phyloP scores from a whole-genome alignment of 805 yeast genomes.

The Candida sphagnicola region DNA sequence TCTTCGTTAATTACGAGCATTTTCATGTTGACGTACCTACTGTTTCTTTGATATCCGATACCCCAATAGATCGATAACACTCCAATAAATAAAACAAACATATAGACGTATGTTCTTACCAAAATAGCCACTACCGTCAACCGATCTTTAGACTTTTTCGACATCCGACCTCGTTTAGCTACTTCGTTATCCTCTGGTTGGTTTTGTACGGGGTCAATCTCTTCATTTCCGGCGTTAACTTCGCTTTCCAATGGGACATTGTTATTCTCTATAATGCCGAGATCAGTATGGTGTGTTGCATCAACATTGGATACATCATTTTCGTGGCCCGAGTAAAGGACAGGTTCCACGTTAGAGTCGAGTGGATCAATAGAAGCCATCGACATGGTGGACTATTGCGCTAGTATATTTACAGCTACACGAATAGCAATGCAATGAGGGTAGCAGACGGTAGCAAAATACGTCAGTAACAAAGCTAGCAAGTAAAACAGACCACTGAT shows the following conservation, averaged over 20 bases:
- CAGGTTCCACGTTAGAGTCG: neutral
- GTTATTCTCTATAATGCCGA: no score
- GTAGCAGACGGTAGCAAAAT: no score
- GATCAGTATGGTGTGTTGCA: no score
- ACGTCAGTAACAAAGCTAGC: no score
- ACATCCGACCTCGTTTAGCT: neutral
- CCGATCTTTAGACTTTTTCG: neutral
- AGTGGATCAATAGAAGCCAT: neutral
- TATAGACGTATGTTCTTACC: constrained; percentile 13
- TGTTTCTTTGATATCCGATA: constrained; percentile 22
- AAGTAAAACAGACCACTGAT: no score
- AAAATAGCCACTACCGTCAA: constrained; percentile 9
- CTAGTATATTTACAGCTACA: no score
- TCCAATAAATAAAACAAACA: constrained; percentile 22
- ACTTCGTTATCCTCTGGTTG: neutral
- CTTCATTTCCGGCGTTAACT: no score
- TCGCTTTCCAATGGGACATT: no score
- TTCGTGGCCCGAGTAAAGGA: neutral
- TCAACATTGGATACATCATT: no score
- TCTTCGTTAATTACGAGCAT: constrained; percentile 32
- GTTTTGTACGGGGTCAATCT: no score
- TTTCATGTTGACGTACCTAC: constrained; percentile 23
- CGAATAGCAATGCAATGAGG: neutral
- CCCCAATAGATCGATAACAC: constrained; percentile 38
- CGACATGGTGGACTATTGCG: no score